phyloP scores from a whole-genome alignment of 352 stramenopile species.

The Pythium coloratum region DNA sequence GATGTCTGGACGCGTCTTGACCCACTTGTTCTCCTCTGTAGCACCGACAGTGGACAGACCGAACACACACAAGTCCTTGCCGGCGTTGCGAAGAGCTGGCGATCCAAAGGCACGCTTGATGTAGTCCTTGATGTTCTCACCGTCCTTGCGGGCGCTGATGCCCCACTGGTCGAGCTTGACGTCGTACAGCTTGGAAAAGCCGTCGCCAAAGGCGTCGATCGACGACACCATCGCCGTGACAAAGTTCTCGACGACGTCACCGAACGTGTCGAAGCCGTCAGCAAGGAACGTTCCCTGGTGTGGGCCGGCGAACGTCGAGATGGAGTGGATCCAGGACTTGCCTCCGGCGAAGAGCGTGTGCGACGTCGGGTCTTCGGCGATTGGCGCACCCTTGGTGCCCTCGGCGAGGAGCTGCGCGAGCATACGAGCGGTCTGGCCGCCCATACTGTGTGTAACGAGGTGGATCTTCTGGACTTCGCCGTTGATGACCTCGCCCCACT shows the following conservation, averaged over 20 bases:
- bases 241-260: slow-evolving; percentile 25
- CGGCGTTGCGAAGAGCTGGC: neutral
- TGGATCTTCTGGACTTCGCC: slow-evolving; percentile 44
- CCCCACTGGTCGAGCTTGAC: slow-evolving; percentile 40
- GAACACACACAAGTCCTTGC: slow-evolving; percentile 33
- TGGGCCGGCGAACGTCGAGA: slow-evolving; percentile 30
- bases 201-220: slow-evolving; percentile 21
- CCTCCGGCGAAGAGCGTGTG: slow-evolving; percentile 31
- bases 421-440: slow-evolving; percentile 43
- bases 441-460: slow-evolving; percentile 45
- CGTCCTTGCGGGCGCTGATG: slow-evolving; percentile 8
- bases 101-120: slow-evolving; percentile 24
- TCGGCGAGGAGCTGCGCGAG: slow-evolving; percentile 40
- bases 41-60: slow-evolving; percentile 31
- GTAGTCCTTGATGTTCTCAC: slow-evolving; percentile 32
- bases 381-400: slow-evolving; percentile 30
- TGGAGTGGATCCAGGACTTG: slow-evolving; percentile 43
- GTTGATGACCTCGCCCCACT: slow-evolving; percentile 40
- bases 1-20: slow-evolving; percentile 32
- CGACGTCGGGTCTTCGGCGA: slow-evolving; percentile 23
- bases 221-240: slow-evolving; percentile 12
- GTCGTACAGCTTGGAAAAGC: slow-evolving; percentile 24
- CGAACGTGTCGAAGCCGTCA: slow-evolving; percentile 23
- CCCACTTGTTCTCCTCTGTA: slow-evolving; percentile 34
- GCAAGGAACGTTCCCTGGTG: slow-evolving; percentile 33